Evolutionary conservation across 495 filamentous ascomycete genomes (phyloP).

Genomic region (Platismatia glauca): DNA sequence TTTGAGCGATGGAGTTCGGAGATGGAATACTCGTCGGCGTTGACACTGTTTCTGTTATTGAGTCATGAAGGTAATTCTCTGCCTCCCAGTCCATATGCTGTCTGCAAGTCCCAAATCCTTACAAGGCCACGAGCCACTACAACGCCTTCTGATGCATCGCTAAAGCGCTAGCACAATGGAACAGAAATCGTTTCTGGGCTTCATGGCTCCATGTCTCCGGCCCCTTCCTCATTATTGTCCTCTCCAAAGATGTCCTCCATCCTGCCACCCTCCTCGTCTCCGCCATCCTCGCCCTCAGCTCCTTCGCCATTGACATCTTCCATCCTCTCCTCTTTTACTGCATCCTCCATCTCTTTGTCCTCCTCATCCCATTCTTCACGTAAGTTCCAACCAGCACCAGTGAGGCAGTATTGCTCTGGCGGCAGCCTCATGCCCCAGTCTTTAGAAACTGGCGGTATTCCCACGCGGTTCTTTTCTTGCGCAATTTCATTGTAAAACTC

Average conservation of each 20-base stretch:
- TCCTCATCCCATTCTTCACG: slow-evolving; percentile 67
- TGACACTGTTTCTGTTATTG: background rate
- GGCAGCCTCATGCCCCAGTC: slow-evolving; percentile 81
- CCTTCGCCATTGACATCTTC: slow-evolving; percentile 17
- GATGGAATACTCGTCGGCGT: background rate
- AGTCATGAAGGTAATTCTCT: background rate
- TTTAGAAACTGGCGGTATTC: slow-evolving; percentile 63
- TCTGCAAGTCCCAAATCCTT: background rate
- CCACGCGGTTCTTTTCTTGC: slow-evolving; percentile 69
- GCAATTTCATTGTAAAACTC: slow-evolving; percentile 82
- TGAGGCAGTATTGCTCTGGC: slow-evolving; percentile 84
- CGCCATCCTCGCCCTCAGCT: slow-evolving; percentile 28
- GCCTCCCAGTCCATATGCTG: background rate
- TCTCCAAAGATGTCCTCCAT: slow-evolving; percentile 55
- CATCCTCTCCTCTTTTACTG: slow-evolving; percentile 30
- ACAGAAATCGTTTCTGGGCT: background rate
- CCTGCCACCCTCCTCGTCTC: slow-evolving; percentile 45
- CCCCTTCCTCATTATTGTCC: slow-evolving; percentile 33
- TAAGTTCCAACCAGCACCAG: slow-evolving; percentile 74
- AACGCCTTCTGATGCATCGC: slow-evolving; percentile 20
- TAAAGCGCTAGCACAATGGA: background rate
- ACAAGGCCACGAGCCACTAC: background rate
- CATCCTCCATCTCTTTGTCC: slow-evolving; percentile 35
- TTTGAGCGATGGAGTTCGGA: background rate
- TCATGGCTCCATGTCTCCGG: slow-evolving; percentile 38